A percentile compares a stretch with the other conserved stretches of the same genome.
phyloP scores from a whole-genome alignment of 2,329 filamentous ascomycete species.

The Claviceps sp. region DNA sequence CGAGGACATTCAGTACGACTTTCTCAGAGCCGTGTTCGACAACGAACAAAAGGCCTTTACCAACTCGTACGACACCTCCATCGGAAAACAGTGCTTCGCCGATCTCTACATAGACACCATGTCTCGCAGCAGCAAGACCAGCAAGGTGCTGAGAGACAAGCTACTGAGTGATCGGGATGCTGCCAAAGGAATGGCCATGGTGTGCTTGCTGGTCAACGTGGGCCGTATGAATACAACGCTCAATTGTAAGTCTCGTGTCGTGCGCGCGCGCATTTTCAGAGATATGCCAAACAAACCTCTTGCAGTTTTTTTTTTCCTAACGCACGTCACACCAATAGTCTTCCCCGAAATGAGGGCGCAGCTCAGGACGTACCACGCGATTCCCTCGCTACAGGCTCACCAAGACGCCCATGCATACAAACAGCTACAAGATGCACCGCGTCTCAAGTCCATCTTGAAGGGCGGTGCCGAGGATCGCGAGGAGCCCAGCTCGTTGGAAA shows the following conservation, averaged over 20 bases:
- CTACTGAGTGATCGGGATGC: conserved; percentile 81
- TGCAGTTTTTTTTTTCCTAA: background rate
- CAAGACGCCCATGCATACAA: conserved; percentile 96
- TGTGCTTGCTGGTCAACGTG: conserved; percentile 92
- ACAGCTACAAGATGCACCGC: conserved; percentile 88
- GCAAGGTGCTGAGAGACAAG: conserved; percentile 96
- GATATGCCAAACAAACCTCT: no score
- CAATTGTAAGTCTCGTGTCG: conserved; percentile 54
- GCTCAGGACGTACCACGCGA: conserved; percentile 92
- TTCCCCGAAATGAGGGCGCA: conserved; percentile 99
- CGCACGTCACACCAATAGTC: conserved; percentile 40
- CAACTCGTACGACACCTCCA: conserved; percentile 64
- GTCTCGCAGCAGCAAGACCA: conserved; percentile 97
- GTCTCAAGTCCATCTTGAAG: conserved; percentile 93
- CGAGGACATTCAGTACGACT: conserved; percentile 80
- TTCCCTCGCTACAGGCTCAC: conserved; percentile 86
- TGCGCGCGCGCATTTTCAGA: background rate
- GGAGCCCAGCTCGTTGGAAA: conserved; percentile 72
- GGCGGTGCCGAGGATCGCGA: conserved; percentile 82
- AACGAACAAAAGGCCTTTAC: conserved; percentile 68
- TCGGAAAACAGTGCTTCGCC: conserved; percentile 66
- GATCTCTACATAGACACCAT: conserved; percentile 98
- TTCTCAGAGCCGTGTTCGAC: conserved; percentile 68
- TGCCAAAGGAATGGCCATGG: conserved; percentile 98
- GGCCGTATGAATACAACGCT: conserved; percentile 98